Evolutionary conservation across 495 filamentous ascomycete species (phyloP).

Genomic region (Hypoxylon perforatum): DNA sequence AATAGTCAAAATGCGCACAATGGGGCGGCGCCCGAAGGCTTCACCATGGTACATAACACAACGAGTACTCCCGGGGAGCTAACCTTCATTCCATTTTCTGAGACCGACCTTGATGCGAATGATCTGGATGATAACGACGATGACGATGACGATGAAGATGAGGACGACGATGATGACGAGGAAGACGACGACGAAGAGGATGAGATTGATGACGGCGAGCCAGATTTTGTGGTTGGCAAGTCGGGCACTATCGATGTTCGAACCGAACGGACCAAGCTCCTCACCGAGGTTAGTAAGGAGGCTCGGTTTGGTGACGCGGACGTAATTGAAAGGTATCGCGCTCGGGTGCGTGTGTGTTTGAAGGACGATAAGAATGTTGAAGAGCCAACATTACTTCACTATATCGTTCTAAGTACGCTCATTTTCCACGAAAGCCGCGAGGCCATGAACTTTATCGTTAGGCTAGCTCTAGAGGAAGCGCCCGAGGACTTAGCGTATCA

Average conservation of each 20-base stretch:
- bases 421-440: constrained; percentile 21
- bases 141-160: background rate
- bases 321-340: constrained; percentile 13
- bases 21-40: constrained; percentile 7
- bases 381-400: constrained; percentile 21
- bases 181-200: constrained; percentile 11
- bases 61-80: background rate
- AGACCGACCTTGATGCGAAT: constrained; percentile 6
- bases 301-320: constrained; percentile 9
- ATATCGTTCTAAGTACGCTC: constrained; percentile 14
- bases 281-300: constrained; percentile 23
- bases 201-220: constrained; percentile 10
- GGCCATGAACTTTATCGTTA: constrained; percentile 24
- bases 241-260: constrained; percentile 17
- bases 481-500: constrained; percentile 17
- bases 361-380: constrained; percentile 23
- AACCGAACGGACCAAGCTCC: constrained; percentile 20
- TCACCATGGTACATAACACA: constrained; percentile 14
- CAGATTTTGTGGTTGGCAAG: constrained; percentile 8
- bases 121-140: constrained; percentile 4
- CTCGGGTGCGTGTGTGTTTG: constrained; percentile 21
- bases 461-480: constrained; percentile 13
- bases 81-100: constrained; percentile 11
- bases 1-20: background rate
- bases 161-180: constrained; percentile 2